These are phyloP conservation scores for Cladophialophora yegresii DNA, from an alignment of 2,329 filamentous ascomycete genomes.

Conservation along the genomic window DNA sequence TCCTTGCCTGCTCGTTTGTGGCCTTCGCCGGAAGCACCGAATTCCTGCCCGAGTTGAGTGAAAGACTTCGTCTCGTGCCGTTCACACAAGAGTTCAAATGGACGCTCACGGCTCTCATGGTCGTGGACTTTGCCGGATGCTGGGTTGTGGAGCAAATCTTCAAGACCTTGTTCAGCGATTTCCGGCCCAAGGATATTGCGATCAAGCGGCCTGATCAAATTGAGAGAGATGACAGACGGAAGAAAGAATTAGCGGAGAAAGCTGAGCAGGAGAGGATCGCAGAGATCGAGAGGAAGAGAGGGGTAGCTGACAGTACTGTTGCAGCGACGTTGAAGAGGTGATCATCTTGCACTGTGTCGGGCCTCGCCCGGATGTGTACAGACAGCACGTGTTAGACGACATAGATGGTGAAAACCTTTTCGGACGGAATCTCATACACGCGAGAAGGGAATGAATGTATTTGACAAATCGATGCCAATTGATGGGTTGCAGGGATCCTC, in stretches of 20 bases:
- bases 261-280: conserved; percentile 36
- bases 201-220: conserved; percentile 83
- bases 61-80: conserved; percentile 86
- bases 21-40: conserved; percentile 95
- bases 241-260: conserved; percentile 57
- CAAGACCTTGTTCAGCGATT: conserved; percentile 86
- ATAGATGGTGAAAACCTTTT: background rate
- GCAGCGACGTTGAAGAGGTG: conserved; percentile 4
- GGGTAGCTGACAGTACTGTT: conserved; percentile 32
- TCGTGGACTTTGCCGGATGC: conserved; percentile 82
- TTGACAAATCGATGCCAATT: background rate
- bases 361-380: background rate
- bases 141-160: conserved; percentile 83
- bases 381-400: background rate
- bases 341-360: background rate
- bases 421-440: background rate
- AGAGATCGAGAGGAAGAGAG: conserved; percentile 35
- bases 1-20: conserved; percentile 82
- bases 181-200: conserved; percentile 90
- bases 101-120: conserved; percentile 81
- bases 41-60: conserved; percentile 91
- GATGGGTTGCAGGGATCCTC: background rate
- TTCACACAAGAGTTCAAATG: conserved; percentile 87
- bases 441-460: background rate
- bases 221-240: conserved; percentile 70